Conservation (phyloP, 495 filamentous ascomycete species). For the Mytilinidion resinicola region DNA sequence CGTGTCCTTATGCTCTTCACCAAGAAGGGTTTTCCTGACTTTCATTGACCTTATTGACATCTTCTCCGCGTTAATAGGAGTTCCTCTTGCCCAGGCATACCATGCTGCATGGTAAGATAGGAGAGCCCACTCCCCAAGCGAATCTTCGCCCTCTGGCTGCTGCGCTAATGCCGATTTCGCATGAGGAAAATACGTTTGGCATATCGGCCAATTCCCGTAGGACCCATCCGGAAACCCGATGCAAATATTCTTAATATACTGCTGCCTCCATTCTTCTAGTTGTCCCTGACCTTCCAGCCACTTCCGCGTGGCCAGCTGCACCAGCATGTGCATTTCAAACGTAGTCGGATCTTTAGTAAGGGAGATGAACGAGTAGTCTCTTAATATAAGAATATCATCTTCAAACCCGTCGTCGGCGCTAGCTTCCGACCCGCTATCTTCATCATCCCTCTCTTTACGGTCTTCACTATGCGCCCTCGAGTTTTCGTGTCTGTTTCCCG, state of each 20-base stretch:
- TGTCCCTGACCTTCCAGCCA: conserved; percentile 39
- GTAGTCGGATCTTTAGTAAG: conserved; percentile 10
- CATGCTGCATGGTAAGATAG: conserved; percentile 7
- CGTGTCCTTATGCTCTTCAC: background rate
- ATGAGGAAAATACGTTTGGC: conserved; percentile 29
- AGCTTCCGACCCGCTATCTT: conserved; percentile 1
- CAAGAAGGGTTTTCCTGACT: conserved; percentile 5
- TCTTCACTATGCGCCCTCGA: background rate
- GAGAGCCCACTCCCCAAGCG: conserved; percentile 20
- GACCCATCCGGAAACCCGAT: conserved; percentile 35
- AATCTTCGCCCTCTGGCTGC: conserved; percentile 10
- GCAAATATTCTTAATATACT: conserved; percentile 36
- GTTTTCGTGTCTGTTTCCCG: background rate
- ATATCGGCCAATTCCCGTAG: conserved; percentile 26
- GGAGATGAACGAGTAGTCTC: conserved; percentile 14
- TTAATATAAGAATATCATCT: conserved; percentile 11
- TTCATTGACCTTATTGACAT: background rate
- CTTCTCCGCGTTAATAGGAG: conserved; percentile 1
- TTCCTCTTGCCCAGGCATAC: conserved; percentile 1
- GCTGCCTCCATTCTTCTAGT: conserved; percentile 36
- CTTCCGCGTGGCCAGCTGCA: conserved; percentile 39
- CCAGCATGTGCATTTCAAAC: conserved; percentile 45
- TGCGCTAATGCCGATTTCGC: conserved; percentile 12
- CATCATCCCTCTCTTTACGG: background rate
- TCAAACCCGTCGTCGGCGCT: conserved; percentile 15